phyloP scores from a whole-genome alignment of 2,329 filamentous ascomycete species.

The Lecanicillium sp. region DNA sequence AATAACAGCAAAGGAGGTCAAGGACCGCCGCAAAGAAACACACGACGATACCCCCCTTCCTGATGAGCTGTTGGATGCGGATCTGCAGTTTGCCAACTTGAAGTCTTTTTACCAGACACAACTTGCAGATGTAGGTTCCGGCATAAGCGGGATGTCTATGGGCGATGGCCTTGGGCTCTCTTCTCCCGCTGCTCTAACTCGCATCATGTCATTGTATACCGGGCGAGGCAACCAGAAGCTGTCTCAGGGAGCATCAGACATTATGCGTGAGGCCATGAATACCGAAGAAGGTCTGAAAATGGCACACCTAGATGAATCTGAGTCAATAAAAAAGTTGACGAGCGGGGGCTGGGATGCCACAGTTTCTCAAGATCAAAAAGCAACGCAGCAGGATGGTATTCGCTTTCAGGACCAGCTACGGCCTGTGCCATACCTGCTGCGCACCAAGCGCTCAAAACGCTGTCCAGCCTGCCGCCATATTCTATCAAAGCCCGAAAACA shows the following conservation, averaged over 20 bases:
- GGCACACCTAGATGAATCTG: constrained; percentile 53
- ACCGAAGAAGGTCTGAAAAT: constrained; percentile 64
- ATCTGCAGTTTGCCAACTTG: constrained; percentile 67
- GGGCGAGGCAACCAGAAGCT: constrained; percentile 56
- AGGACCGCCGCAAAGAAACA: constrained; percentile 42
- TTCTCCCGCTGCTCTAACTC: constrained; percentile 73
- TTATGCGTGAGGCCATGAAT: constrained; percentile 74
- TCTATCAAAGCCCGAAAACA: constrained; percentile 87
- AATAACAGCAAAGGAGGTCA: constrained; percentile 42
- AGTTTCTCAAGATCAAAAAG: constrained; percentile 39
- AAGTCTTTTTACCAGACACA: constrained; percentile 78
- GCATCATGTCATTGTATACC: constrained; percentile 89
- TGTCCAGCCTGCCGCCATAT: constrained; percentile 92
- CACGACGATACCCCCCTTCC: constrained; percentile 28
- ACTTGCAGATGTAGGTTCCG: constrained; percentile 53
- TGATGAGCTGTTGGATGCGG: constrained; percentile 47
- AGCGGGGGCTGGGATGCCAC: constrained; percentile 58
- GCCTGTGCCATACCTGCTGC: constrained; percentile 73
- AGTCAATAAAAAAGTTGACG: constrained; percentile 52
- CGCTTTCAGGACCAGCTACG: constrained; percentile 68
- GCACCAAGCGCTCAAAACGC: constrained; percentile 89
- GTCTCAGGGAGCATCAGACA: constrained; percentile 56
- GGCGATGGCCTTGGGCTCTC: constrained; percentile 44
- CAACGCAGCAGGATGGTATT: constrained; percentile 42
- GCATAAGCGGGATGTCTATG: constrained; percentile 37